Evolutionary conservation across 2,329 filamentous ascomycete species (phyloP), one percentile per base, ranked within the genome.

Genomic region (Sporothrix variecibatus): DNA sequence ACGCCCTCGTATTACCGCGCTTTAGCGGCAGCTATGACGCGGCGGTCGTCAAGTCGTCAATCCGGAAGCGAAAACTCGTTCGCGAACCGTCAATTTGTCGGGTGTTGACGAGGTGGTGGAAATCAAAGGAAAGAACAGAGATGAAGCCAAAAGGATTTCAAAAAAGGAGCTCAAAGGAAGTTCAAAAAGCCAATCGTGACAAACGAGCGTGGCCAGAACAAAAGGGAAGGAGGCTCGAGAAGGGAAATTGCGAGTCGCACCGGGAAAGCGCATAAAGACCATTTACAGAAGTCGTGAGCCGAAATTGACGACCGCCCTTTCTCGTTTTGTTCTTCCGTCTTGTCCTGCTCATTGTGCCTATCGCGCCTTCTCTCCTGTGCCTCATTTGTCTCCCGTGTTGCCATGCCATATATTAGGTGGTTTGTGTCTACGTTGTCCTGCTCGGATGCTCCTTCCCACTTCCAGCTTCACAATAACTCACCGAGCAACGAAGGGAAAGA

Each of bases 191-290:
- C 38, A 28, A 28, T 46, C 62, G 20, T 12, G 38, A 56, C 43
- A 53, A 38, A 56, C 17, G 28, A 34, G 34, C 20, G 3, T 31
- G 26, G 12, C 23, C 26, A 69, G n/a, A 17, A 2, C 28, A 40
- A 43, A n/a, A 20, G 17, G 60, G 31, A 69, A 34, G 40, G 62
- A 31, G 31, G 23, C 26, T 49, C 43, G 51, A 64, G 28, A 40
- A 60, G 40, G 31, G 31, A 67, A 31, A 38, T 38, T 49, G 31
- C 53, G 51, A 62, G 67, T 56, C 20, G 46, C 46, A n/a, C 67
- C 28, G 67, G 67, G 67, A 69, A 69, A 11, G 65, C 65, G 43
- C 43, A 69, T 53, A 69, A 69, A 53, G 20, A 6, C 62, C 62
- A 46, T 67, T 46, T 67, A 67, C 65, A 68, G 40, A 17, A 56